Percentiles rank a stretch among this genome's conserved stretches.
These are phyloP conservation scores for Fragaria vesca DNA, from an alignment of 306 rosid species.

Conservation along the genomic window DNA sequence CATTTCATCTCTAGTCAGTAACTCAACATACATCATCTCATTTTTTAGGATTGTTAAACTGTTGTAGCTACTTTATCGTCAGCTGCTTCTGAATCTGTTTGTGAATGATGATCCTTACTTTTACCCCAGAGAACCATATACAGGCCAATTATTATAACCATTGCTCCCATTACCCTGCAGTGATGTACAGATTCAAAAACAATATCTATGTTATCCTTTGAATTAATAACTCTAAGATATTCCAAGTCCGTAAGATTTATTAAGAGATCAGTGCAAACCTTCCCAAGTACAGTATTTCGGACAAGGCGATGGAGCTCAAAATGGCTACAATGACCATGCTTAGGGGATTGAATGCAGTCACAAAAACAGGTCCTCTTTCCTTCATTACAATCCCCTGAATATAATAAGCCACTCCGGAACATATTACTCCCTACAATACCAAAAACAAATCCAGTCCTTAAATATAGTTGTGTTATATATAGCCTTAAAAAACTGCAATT, in stretches of 20 bases:
- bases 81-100: neutral
- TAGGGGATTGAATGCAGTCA: conserved; percentile 46
- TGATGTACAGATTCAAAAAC: neutral
- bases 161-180: conserved; percentile 47
- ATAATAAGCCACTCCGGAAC: conserved; percentile 37
- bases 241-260: neutral
- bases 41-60: conserved; percentile 14
- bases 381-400: conserved; percentile 48
- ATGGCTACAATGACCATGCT: conserved; percentile 49
- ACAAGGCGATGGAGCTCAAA: conserved; percentile 35
- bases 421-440: conserved; percentile 45
- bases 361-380: conserved; percentile 54
- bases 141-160: conserved; percentile 41
- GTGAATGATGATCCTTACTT: conserved; percentile 31
- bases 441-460: neutral
- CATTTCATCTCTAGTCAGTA: conserved; percentile 1
- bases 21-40: neutral
- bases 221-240: neutral
- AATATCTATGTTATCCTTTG: neutral
- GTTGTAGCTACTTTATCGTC: conserved; percentile 3
- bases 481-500: neutral
- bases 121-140: conserved; percentile 57
- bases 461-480: neutral
- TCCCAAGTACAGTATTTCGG: conserved; percentile 43
- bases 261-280: conserved; percentile 30